Base-by-base conservation (phyloP, 2,329 filamentous ascomycete genomes). In the Meredithiella fracta region DNA sequence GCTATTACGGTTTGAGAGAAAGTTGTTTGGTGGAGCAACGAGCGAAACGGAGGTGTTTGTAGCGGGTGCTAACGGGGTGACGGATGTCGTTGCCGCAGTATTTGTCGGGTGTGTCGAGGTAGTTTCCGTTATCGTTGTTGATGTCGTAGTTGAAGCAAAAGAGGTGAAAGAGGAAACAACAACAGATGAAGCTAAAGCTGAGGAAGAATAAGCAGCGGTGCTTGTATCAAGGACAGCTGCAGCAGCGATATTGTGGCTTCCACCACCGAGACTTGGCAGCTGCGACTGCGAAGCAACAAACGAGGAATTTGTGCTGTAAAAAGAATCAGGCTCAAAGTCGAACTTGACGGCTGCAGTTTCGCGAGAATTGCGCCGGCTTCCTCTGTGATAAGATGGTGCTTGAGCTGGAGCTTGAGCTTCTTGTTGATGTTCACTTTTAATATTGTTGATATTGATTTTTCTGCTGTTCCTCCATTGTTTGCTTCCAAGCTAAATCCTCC, bases 241-340 rank as follows among this genome's bases (percentile, higher is more conserved):
- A 22, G 40, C 40, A n/a, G 15, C 40, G 7, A n/a, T 34, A 34
- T 34, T 34, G 29, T 34, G 29, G 29, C 29, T 34, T 34, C 29
- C 29, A 34, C 29, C 29, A 34, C 29, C 29, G 11, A 34, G 29
- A 11, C 29, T 34, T 34, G 29, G 40, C 40, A n/a, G 40, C 11
- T 44, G 40, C 20, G 8, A 1, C 11, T 44, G 40, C 11, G 20
- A 34, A 34, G 5, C 29, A 34, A 11, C 5, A 34, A 34, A 11
- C 29, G 40, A 14, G 17, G 40, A 44, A 20, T n/a, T 44, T n/a
- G 40, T 44, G 11, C n/a, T 44, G 40, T 44, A 49, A 31, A 38
- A 55, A n/a, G 47, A 55, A 55, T 55, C 53, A n/a, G 53, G 44
- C 11, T 55, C 44, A 37, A 55, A 55, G 15, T 49, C 42, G 50